These are phyloP conservation scores for Herpetomonas samuelpessoai DNA, from an alignment of 208 protist species.

Conservation along the genomic window DNA sequence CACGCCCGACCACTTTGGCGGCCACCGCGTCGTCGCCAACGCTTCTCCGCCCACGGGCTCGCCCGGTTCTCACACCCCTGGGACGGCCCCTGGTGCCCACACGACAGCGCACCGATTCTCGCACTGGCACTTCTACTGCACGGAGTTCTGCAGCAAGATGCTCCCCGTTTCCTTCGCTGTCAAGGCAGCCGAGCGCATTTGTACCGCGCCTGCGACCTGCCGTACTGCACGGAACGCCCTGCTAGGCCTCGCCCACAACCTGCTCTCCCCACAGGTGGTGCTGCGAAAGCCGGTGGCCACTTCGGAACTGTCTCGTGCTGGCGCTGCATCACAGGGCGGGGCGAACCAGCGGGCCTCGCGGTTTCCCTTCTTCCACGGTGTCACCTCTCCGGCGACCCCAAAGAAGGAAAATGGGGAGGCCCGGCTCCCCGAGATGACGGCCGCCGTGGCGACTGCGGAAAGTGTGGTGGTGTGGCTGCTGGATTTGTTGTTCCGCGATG, in stretches of 20 bases:
- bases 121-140: conserved; percentile 81
- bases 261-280: background rate
- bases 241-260: background rate
- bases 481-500: conserved; percentile 33
- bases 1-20: conserved; percentile 1
- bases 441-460: conserved; percentile 23
- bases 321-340: too few relatives aligned
- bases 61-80: background rate
- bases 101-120: conserved; percentile 20
- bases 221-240: conserved; percentile 20
- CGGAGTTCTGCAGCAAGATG: conserved; percentile 50
- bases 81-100: background rate
- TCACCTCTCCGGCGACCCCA: background rate
- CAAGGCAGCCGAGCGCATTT: conserved; percentile 50
- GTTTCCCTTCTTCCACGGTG: conserved; percentile 12
- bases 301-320: background rate
- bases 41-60: background rate
- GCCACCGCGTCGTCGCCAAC: background rate
- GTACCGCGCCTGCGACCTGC: conserved; percentile 30
- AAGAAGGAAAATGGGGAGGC: background rate
- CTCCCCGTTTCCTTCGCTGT: conserved; percentile 58
- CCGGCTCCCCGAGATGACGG: conserved; percentile 8
- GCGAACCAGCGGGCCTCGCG: background rate
- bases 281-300: background rate
- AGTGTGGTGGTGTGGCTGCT: conserved; percentile 41